Percentiles rank a stretch among this genome's conserved stretches.
Conservation (phyloP, 495 filamentous ascomycete genomes). For the Penicillium riverlandense region DNA sequence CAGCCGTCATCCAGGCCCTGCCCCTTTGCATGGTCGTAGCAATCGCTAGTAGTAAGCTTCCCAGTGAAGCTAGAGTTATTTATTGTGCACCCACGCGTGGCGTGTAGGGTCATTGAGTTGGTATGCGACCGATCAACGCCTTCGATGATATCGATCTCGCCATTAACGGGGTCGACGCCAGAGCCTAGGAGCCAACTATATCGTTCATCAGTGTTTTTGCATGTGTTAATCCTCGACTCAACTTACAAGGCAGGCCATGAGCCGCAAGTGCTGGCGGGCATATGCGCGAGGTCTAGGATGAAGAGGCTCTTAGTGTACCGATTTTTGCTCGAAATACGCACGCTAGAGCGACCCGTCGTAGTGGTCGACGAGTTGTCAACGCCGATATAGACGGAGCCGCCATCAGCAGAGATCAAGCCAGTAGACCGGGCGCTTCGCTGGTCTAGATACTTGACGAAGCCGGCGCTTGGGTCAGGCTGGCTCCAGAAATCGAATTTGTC, state of each 20-base stretch:
- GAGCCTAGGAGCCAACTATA: constrained; percentile 45
- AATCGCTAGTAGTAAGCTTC: constrained; percentile 35
- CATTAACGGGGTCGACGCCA: constrained; percentile 53
- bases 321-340: constrained; percentile 46
- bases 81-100: constrained; percentile 51
- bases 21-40: constrained; percentile 41
- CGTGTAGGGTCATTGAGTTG: constrained; percentile 64
- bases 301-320: constrained; percentile 50
- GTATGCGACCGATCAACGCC: constrained; percentile 50
- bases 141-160: constrained; percentile 72
- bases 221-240: background rate
- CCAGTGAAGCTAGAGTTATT: constrained; percentile 37
- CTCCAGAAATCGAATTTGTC: constrained; percentile 45
- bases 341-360: constrained; percentile 49
- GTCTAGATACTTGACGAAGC: constrained; percentile 58
- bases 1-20: constrained; percentile 47
- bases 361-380: constrained; percentile 28
- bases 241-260: constrained; percentile 57
- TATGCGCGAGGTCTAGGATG: constrained; percentile 53
- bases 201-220: background rate
- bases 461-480: constrained; percentile 57
- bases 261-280: constrained; percentile 46
- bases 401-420: constrained; percentile 47
- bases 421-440: constrained; percentile 39
- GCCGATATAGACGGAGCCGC: constrained; percentile 37